Evolutionary conservation across 2,329 filamentous ascomycete species (phyloP), one percentile per base, ranked within the genome.

Genomic region (Talaromyces amestolkiae): DNA sequence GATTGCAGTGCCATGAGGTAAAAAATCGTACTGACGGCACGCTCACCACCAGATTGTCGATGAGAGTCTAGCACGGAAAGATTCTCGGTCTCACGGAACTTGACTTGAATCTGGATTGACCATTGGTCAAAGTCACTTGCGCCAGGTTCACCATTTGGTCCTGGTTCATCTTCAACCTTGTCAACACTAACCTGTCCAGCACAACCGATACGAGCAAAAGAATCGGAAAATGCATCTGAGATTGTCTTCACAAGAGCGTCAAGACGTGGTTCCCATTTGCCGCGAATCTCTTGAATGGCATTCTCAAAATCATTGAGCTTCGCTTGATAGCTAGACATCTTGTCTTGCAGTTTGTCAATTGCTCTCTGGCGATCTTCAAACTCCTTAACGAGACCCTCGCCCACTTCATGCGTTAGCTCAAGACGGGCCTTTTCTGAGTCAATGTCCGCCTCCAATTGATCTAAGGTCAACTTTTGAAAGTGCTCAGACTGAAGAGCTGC

Each of bases 1-100:
- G 91, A 91, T 77, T 99, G 95, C 31, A 99, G 86, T 5, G 95
- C 92, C 93, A 99, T 98, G 65, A 99, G 91, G 80, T 96, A 99
- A 84, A 98, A 99, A 74, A 98, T 96, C 15, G 95, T 99, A 24
- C 92, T 96, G 24, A 99, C 94, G 27, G 95, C 92, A 66, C 95
- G 90, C 81, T 99, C 95, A 69, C 95, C 95, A 72, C 95, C 95
- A 1, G 94, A 98, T 77, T 99, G 95, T 6, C 95, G 91, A 76
- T 98, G 93, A 53, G 92, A 90, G 72, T 96, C 91, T 27, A 99
- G 88, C 35, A 93, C 83, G 68, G 94, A 92, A 4, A 98, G 87
- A 3, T 86, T 86, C 76, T 98, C 95, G 74, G 89, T 87, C 74
- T 94, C 90, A 63, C 94, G 89, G 81, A 99, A 99, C 75, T 93